phyloP scores from a whole-genome alignment of 768 basidiomycete genomes.

The Xanthoconium stramineum region DNA sequence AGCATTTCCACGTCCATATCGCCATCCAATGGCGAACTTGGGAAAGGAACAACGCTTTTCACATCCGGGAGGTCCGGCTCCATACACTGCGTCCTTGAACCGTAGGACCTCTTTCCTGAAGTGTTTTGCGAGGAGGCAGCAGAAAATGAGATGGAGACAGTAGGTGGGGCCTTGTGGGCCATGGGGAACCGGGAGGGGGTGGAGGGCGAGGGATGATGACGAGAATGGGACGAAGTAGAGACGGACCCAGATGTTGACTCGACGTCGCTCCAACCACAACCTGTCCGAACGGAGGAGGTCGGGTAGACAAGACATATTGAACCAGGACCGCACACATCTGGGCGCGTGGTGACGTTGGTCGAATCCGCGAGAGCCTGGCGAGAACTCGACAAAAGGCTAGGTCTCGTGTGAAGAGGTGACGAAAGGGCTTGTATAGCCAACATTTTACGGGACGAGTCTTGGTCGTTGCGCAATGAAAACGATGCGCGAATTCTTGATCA shows the following conservation, averaged over 20 bases:
- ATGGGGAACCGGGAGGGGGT: slow-evolving; percentile 18
- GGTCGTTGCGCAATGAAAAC: slow-evolving; percentile 10
- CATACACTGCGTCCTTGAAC: slow-evolving; percentile 5
- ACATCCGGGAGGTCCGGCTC: slow-evolving; percentile 29
- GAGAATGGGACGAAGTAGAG: slow-evolving; percentile 2
- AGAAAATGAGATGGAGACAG: slow-evolving; percentile 38
- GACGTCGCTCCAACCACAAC: slow-evolving; percentile 9
- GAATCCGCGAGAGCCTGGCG: slow-evolving; percentile 25
- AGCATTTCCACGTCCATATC: slow-evolving; percentile 26
- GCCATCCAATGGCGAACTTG: slow-evolving; percentile 26
- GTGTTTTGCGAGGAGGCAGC: slow-evolving; percentile 28
- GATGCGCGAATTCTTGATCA: slow-evolving; percentile 5
- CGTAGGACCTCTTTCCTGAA: not conserved
- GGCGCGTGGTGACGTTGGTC: slow-evolving; percentile 20
- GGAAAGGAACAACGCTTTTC: slow-evolving; percentile 36
- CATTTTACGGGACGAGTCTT: slow-evolving; percentile 13
- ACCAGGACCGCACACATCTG: not conserved
- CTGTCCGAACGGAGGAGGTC: slow-evolving; percentile 17
- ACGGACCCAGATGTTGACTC: slow-evolving; percentile 1
- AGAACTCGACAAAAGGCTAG: not conserved
- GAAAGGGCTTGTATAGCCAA: slow-evolving; percentile 11
- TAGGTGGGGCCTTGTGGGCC: slow-evolving; percentile 36
- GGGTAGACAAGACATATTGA: slow-evolving; percentile 16
- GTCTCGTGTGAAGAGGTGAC: not conserved
- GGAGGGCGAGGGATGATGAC: slow-evolving; percentile 2